phyloP scores from a whole-genome alignment of 345 rosid genomes.

The Rubroshorea leprosula region DNA sequence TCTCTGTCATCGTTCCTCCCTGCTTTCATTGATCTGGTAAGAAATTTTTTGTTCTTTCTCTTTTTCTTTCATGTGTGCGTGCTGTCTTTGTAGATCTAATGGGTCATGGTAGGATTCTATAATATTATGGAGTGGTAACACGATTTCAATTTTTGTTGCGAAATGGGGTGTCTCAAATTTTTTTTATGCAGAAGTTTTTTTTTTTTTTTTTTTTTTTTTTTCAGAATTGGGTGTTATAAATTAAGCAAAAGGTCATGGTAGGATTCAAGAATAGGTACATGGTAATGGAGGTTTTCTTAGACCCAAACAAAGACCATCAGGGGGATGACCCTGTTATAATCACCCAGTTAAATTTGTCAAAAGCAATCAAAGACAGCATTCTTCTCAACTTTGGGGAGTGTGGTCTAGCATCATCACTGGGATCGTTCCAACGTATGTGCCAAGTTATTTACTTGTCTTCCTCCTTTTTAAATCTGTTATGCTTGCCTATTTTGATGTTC shows the following conservation, averaged over 20 bases:
- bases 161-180: too few relatives aligned
- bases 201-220: too few relatives aligned
- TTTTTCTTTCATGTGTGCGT: too few relatives aligned
- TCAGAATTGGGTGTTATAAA: background rate
- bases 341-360: constrained; percentile 52
- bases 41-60: too few relatives aligned
- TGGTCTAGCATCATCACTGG: constrained; percentile 61
- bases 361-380: constrained; percentile 62
- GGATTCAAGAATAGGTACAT: constrained; percentile 73
- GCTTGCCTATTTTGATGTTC: background rate
- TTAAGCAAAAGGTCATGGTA: constrained; percentile 38
- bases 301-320: constrained; percentile 50
- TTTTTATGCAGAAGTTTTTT: background rate
- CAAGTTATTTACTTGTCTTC: background rate
- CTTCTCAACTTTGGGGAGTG: constrained; percentile 73
- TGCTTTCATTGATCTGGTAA: too few relatives aligned
- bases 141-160: too few relatives aligned
- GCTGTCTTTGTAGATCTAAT: too few relatives aligned
- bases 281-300: constrained; percentile 67
- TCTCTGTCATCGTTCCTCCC: too few relatives aligned
- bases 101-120: too few relatives aligned
- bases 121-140: too few relatives aligned
- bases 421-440: constrained; percentile 50
- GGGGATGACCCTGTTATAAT: constrained; percentile 57
- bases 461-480: background rate